Percentiles rank a stretch among this genome's conserved stretches.
Evolutionary conservation across 1,284 basidiomycete species (phyloP).

Genomic region (Boletellus sp.): DNA sequence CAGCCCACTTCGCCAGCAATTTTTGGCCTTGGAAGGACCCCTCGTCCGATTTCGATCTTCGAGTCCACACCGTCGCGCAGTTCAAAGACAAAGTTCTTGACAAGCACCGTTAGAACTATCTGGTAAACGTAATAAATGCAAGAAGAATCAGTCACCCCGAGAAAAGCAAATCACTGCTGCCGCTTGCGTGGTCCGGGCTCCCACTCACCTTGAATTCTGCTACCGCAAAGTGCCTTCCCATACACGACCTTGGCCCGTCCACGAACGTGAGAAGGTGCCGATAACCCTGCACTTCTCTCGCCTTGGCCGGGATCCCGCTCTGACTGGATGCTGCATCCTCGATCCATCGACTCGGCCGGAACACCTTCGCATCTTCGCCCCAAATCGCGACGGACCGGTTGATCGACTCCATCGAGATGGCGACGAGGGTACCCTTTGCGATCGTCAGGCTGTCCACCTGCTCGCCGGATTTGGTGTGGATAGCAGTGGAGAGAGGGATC

Average conservation of each 20-base stretch:
- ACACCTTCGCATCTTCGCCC: slow-evolving; percentile 36
- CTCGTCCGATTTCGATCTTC: neutral
- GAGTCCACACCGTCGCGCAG: neutral
- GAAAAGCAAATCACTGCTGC: too few species aligned
- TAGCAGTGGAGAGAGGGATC: slow-evolving; percentile 34
- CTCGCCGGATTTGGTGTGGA: slow-evolving; percentile 36
- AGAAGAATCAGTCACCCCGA: too few species aligned
- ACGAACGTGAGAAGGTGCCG: slow-evolving; percentile 40
- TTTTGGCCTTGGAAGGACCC: neutral
- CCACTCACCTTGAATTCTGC: slow-evolving; percentile 43
- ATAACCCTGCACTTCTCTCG: slow-evolving; percentile 38
- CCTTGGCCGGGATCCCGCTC: slow-evolving; percentile 17
- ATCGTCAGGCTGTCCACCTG: slow-evolving; percentile 38
- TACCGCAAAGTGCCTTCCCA: slow-evolving; percentile 40
- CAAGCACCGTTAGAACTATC: neutral
- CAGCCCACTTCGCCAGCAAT: slow-evolving; percentile 20
- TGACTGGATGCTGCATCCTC: neutral
- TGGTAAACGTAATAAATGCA: too few species aligned
- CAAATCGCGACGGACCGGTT: slow-evolving; percentile 39
- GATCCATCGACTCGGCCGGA: slow-evolving; percentile 38
- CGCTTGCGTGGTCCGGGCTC: too few species aligned
- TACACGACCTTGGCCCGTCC: slow-evolving; percentile 40
- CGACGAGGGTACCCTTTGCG: slow-evolving; percentile 42
- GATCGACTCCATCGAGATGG: slow-evolving; percentile 40
- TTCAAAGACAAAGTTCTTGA: neutral